These are phyloP conservation scores for Wakefieldia striispora DNA, from an alignment of 768 basidiomycete genomes.

Conservation along the genomic window DNA sequence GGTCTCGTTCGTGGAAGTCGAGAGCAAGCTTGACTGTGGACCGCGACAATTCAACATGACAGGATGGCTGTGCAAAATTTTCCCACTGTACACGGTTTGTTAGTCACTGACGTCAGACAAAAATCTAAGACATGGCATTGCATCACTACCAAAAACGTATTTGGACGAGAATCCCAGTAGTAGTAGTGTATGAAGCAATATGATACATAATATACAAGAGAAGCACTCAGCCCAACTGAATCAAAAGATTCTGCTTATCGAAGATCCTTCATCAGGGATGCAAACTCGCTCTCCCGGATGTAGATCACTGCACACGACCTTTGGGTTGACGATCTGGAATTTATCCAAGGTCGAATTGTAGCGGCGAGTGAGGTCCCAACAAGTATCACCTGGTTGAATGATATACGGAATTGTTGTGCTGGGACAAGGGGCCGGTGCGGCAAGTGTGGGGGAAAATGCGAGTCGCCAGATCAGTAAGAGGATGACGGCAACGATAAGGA, in stretches of 20 bases:
- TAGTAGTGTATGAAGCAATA: too few relatives aligned
- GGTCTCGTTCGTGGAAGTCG: neutral
- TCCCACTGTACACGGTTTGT: too few relatives aligned
- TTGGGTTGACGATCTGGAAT: constrained; percentile 50
- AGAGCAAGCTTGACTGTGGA: constrained; percentile 4
- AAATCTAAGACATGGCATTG: too few relatives aligned
- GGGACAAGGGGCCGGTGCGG: constrained; percentile 27
- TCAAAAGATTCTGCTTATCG: constrained; percentile 30
- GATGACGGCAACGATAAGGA: constrained; percentile 62
- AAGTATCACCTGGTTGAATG: constrained; percentile 59
- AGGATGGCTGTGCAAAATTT: constrained; percentile 20
- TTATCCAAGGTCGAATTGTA: constrained; percentile 51
- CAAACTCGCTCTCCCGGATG: constrained; percentile 62
- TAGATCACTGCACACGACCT: constrained; percentile 54
- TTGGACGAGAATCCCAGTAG: too few relatives aligned
- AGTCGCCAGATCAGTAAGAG: constrained; percentile 66
- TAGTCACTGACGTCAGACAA: too few relatives aligned
- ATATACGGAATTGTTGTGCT: constrained; percentile 43
- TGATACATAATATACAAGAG: too few relatives aligned
- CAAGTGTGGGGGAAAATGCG: constrained; percentile 37
- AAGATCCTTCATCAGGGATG: constrained; percentile 44
- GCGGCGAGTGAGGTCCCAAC: constrained; percentile 58
- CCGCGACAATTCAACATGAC: constrained; percentile 22
- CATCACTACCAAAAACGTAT: too few relatives aligned
- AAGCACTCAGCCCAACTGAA: neutral